Conservation (phyloP, 148 eudicot species). For the Rhododendron griersonianum region DNA sequence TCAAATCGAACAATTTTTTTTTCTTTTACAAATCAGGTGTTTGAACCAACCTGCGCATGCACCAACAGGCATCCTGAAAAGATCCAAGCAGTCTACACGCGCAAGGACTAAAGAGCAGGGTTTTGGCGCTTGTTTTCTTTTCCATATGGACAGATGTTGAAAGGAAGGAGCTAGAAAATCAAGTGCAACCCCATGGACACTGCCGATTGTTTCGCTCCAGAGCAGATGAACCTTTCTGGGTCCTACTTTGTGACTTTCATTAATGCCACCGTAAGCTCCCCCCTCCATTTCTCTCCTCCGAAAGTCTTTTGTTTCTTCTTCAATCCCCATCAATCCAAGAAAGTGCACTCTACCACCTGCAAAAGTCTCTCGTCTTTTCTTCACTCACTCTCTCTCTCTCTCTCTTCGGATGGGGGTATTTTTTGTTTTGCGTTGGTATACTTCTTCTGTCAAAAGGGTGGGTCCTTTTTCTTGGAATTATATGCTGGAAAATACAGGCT, state of each 20-base stretch:
- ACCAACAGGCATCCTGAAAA: too few species aligned
- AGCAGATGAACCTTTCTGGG: neutral
- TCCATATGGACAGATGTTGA: neutral
- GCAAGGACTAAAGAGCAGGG: too few species aligned
- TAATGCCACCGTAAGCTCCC: neutral
- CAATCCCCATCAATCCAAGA: neutral
- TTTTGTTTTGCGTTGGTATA: neutral
- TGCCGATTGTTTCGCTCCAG: neutral
- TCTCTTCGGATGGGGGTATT: neutral
- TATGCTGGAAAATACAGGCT: neutral
- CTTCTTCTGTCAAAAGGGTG: neutral
- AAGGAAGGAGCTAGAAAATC: neutral
- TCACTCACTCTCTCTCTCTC: neutral
- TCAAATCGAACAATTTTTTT: too few species aligned
- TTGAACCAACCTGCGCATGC: too few species aligned
- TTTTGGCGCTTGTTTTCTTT: neutral
- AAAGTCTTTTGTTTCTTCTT: neutral
- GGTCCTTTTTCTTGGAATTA: neutral
- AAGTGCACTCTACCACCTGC: neutral
- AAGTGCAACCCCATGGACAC: neutral
- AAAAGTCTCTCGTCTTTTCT: neutral
- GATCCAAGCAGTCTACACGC: too few species aligned
- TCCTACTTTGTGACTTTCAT: neutral
- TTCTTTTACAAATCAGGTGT: too few species aligned
- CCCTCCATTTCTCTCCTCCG: neutral